Conservation (phyloP, 176 grass and related monocot genomes). For the Cenchrus fungigraminus region DNA sequence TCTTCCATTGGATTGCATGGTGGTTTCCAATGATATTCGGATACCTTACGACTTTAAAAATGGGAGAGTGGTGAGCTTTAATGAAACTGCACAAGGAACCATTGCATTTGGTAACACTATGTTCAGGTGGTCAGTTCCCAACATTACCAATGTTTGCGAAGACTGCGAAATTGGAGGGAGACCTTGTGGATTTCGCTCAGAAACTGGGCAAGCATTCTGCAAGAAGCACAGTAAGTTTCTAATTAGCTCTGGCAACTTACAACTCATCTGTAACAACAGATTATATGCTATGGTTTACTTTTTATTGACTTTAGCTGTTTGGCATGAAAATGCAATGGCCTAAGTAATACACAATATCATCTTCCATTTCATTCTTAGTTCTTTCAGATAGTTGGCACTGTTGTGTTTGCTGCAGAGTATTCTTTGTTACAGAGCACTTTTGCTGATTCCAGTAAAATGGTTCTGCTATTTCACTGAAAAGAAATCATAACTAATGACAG, state of each 20-base stretch:
- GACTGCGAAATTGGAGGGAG: constrained; percentile 13
- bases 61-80: not conserved
- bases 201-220: constrained; percentile 40
- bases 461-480: not conserved
- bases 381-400: not conserved
- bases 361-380: not conserved
- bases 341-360: not conserved
- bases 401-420: not conserved
- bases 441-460: not conserved
- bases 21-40: constrained; percentile 15
- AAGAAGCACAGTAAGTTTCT: constrained; percentile 35
- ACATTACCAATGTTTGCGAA: constrained; percentile 10
- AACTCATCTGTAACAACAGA: not conserved
- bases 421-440: not conserved
- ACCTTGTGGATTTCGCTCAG: constrained; percentile 32
- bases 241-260: not conserved
- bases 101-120: constrained; percentile 25
- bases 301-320: not conserved
- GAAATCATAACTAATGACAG: not conserved
- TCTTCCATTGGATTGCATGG: constrained; percentile 34
- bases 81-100: not conserved
- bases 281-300: not conserved
- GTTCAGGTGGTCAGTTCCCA: constrained; percentile 25
- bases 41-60: not conserved
- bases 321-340: not conserved